Base-by-base conservation (phyloP, 305 asterid genomes). In the Withania somnifera region DNA sequence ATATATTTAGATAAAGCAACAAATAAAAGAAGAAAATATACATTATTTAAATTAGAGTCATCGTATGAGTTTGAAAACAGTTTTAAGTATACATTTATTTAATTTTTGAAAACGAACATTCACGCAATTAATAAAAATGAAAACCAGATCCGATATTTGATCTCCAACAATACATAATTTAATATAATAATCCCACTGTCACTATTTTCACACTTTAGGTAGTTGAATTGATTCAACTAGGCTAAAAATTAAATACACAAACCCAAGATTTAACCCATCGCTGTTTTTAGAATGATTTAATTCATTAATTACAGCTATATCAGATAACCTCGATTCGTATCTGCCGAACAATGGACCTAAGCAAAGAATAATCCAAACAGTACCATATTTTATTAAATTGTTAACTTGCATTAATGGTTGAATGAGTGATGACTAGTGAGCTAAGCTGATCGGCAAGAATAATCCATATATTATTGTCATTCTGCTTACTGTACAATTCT, bases 141-240 rank as follows among this genome's bases (percentile, higher is more conserved):
- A 52, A 78, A 75, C 80, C 19, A 77, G 87, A 81, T 84, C 84
- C 87, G 83, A 77, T 17, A 61, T 52, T 54, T 84, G 68, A 82
- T 81, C 84, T 50, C 5, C 0, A 73, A 15, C 26, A 47, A 47
- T 73, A n/a, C n/a, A n/a, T n/a, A n/a, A n/a, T n/a, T n/a, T n/a
- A n/a, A n/a, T n/a, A 77, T 47, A 66, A 38, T 77, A 79, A 52
- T 53, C 66, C 78, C 50, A 2, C 56, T 32, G 61, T 45, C 36
- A 73, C 28, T 7, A 53, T 61, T 80, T 30, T 84, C 66, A 84
- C 87, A 61, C 6, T 64, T 26, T 54, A 61, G 42, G 82, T 67
- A 63, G 82, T 24, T 73, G 79, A 73, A 47, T 73, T 73, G 36
- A 10, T 47, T 73, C 56, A 15, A 24, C 79, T 15, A 73, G 60